Evolutionary conservation across 2,329 filamentous ascomycete genomes (phyloP), one percentile per base, ranked within the genome.

Genomic region (Tricladium varicosporioides): DNA sequence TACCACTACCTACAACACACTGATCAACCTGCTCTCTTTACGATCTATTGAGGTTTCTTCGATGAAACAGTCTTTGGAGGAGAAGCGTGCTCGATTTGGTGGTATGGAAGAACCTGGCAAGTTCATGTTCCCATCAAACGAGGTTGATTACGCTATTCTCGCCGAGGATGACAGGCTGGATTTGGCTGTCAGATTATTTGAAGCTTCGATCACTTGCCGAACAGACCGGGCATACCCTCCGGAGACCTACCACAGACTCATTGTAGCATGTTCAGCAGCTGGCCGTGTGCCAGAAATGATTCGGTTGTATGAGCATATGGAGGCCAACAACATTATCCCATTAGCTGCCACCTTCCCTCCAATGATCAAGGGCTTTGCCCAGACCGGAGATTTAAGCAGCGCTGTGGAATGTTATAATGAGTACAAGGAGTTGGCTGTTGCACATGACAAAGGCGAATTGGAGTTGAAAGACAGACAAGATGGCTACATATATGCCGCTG

Each of bases 391-490:
- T 70, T 76, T 97, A 46, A 80, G 86, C 66, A 95, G 89, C 65
- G 94, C 92, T 16, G 90, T 97, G 5, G 92, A 96, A 71, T 92
- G 91, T 74, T 99, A 97, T 75, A 93, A 95, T 63, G 91, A 96
- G 74, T 97, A 97, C 79, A 91, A 91, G 69, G 83, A 85, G 47
- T 79, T 97, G 44, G 92, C 93, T n/a, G 84, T 97, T 52, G 86
- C 88, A 42, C 83, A 94, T 70, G 89, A 97, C 71, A 84, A 81
- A 42, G 92, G 92, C 56, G 78, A 85, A 58, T 78, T 86, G 48
- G 82, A 82, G 15, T 77, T 92, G 9, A 79, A 87, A 48, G 81
- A 88, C 61, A 86, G 92, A 51, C 80, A 89, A 48, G 93, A 97
- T 70, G 84, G 87, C 27, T 81, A 91, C 63, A 88, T 97, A 5